Conservation (phyloP, 2,329 filamentous ascomycete genomes). For the Pyrenophora teres region DNA sequence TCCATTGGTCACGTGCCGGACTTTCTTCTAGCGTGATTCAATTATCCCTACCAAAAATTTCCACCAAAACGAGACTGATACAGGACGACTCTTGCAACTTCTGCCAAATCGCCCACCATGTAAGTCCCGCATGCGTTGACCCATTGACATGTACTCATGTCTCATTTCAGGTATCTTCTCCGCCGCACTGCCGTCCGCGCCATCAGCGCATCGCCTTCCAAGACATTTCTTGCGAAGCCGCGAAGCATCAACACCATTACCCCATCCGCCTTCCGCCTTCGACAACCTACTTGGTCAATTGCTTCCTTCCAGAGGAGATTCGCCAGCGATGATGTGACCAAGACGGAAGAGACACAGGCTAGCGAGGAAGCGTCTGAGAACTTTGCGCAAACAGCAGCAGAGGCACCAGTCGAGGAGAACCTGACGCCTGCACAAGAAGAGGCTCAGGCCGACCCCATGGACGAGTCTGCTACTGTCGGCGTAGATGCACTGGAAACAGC, state of each 20-base stretch:
- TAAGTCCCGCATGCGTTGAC: slow-evolving; percentile 8
- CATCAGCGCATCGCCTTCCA: slow-evolving; percentile 54
- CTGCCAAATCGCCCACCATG: slow-evolving; percentile 19
- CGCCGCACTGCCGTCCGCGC: slow-evolving; percentile 63
- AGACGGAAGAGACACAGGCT: slow-evolving; percentile 37
- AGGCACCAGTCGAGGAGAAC: slow-evolving; percentile 43
- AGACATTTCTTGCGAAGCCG: slow-evolving; percentile 50
- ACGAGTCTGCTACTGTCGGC: slow-evolving; percentile 36
- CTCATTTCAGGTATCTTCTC: slow-evolving; percentile 59
- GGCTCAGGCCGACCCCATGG: slow-evolving; percentile 30
- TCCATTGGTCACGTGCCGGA: slow-evolving; percentile 1
- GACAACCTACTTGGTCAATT: slow-evolving; percentile 48
- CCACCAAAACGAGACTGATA: neutral
- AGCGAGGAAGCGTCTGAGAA: slow-evolving; percentile 19
- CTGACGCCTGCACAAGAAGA: slow-evolving; percentile 34
- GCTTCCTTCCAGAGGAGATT: slow-evolving; percentile 54
- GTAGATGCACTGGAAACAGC: slow-evolving; percentile 31
- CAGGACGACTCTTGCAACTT: neutral
- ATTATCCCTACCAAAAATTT: slow-evolving; percentile 13
- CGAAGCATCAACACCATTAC: slow-evolving; percentile 44
- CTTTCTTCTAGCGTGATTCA: slow-evolving; percentile 4
- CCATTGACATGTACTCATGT: slow-evolving; percentile 8
- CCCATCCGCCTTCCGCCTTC: slow-evolving; percentile 36
- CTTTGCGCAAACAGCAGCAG: slow-evolving; percentile 44
- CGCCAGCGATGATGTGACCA: slow-evolving; percentile 53